Percentiles rank a stretch among this genome's conserved stretches.
Conservation (phyloP, 345 rosid species). For the Hirschfeldia incana region DNA sequence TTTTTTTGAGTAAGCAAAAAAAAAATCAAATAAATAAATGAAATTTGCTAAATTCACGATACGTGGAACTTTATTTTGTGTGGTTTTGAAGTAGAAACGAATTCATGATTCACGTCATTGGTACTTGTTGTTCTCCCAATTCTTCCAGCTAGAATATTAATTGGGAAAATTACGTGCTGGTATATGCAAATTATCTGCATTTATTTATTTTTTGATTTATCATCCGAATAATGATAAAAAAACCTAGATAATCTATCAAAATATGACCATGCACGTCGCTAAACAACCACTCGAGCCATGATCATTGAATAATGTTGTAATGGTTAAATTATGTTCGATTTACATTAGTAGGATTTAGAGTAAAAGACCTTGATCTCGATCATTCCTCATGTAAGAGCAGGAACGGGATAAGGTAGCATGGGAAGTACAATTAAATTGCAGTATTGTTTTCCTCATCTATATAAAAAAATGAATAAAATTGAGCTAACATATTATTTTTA, state of each 20-base stretch:
- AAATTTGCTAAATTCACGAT: not conserved
- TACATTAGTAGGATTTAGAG: not conserved
- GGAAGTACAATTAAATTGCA: slow-evolving; percentile 5
- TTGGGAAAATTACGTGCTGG: not conserved
- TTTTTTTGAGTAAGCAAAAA: not conserved
- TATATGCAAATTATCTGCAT: not conserved
- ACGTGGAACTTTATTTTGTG: not conserved
- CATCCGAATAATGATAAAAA: not conserved
- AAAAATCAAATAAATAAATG: not conserved
- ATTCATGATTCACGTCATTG: slow-evolving; percentile 13
- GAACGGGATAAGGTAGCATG: not conserved
- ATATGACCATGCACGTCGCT: not conserved
- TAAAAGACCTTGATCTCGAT: not conserved
- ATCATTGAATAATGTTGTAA: not conserved
- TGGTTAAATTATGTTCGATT: not conserved
- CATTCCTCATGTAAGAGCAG: not conserved
- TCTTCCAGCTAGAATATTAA: not conserved
- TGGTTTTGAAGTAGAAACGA: not conserved
- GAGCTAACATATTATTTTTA: not conserved
- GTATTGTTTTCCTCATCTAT: not conserved
- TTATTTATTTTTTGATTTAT: not conserved
- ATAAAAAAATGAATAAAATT: not conserved
- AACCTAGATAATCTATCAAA: not conserved
- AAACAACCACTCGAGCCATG: not conserved
- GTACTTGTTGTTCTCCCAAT: not conserved